Evolutionary conservation across 371 early-diverging fungal species (phyloP).

Genomic region (Mucor velutinosus): DNA sequence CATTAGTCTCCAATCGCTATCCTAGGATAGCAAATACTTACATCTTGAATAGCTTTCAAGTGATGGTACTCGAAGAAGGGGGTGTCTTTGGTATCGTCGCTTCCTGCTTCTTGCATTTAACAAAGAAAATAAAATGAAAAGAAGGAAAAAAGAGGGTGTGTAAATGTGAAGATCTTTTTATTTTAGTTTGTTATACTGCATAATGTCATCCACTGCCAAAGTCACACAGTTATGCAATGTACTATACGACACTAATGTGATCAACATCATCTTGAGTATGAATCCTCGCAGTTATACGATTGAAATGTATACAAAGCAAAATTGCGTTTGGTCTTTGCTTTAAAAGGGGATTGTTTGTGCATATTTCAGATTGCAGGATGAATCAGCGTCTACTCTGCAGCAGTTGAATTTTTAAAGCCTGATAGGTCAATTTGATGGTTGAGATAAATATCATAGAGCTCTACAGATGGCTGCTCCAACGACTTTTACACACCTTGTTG

Average conservation of each 20-base stretch:
- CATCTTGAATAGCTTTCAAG: conserved; percentile 2
- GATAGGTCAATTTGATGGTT: too few relatives aligned
- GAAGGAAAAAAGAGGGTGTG: neutral
- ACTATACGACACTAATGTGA: neutral
- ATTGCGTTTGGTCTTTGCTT: too few relatives aligned
- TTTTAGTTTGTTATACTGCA: neutral
- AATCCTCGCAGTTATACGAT: too few relatives aligned
- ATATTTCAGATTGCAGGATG: too few relatives aligned
- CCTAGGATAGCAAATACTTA: neutral
- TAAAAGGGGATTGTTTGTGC: too few relatives aligned
- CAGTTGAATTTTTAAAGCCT: too few relatives aligned
- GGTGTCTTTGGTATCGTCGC: neutral
- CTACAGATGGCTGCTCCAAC: too few relatives aligned
- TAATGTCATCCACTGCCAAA: neutral
- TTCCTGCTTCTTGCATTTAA: neutral
- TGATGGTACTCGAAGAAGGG: neutral
- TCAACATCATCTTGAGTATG: too few relatives aligned
- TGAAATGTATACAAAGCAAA: too few relatives aligned
- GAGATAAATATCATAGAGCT: too few relatives aligned
- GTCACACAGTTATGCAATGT: neutral
- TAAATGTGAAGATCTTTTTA: neutral
- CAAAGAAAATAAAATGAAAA: neutral
- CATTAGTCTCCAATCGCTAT: neutral
- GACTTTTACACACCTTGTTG: too few relatives aligned
- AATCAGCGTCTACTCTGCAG: too few relatives aligned